These are phyloP conservation scores for Microbotryum violaceum DNA, from an alignment of 1,284 basidiomycete genomes.

Conservation along the genomic window DNA sequence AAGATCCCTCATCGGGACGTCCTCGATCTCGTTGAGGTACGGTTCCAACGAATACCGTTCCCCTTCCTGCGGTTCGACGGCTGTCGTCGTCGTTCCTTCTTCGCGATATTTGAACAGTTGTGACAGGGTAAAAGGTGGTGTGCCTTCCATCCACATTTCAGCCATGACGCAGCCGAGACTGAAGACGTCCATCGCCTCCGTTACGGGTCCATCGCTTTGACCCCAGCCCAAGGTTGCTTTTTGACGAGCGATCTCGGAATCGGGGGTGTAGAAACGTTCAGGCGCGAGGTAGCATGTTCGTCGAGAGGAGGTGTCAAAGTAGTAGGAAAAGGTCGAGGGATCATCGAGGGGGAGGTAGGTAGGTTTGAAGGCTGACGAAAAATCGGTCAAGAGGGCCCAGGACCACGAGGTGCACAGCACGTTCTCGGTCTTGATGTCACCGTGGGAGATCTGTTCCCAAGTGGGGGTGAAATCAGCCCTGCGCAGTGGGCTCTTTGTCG, in stretches of 20 bases:
- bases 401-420: slow-evolving; percentile 94
- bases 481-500: neutral
- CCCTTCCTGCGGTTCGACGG: slow-evolving; percentile 41
- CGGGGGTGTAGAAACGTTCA: slow-evolving; percentile 83
- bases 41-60: slow-evolving; percentile 60
- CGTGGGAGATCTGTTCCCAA: slow-evolving; percentile 68
- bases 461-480: neutral
- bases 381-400: slow-evolving; percentile 91
- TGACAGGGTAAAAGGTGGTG: slow-evolving; percentile 85
- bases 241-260: slow-evolving; percentile 53
- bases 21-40: slow-evolving; percentile 68
- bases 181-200: slow-evolving; percentile 97
- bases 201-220: slow-evolving; percentile 67
- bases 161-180: slow-evolving; percentile 92
- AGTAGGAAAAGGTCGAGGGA: slow-evolving; percentile 95
- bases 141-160: slow-evolving; percentile 91
- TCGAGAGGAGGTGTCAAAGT: slow-evolving; percentile 88
- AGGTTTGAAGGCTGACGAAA: slow-evolving; percentile 88
- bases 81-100: neutral
- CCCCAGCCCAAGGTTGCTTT: slow-evolving; percentile 41
- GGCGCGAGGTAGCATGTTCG: slow-evolving; percentile 95
- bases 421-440: slow-evolving; percentile 97
- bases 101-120: slow-evolving; percentile 93
- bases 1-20: slow-evolving; percentile 65
- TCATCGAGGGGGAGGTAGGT: slow-evolving; percentile 92